Base-by-base conservation (phyloP, 2,329 filamentous ascomycete species). In the Neonectria hederae region DNA sequence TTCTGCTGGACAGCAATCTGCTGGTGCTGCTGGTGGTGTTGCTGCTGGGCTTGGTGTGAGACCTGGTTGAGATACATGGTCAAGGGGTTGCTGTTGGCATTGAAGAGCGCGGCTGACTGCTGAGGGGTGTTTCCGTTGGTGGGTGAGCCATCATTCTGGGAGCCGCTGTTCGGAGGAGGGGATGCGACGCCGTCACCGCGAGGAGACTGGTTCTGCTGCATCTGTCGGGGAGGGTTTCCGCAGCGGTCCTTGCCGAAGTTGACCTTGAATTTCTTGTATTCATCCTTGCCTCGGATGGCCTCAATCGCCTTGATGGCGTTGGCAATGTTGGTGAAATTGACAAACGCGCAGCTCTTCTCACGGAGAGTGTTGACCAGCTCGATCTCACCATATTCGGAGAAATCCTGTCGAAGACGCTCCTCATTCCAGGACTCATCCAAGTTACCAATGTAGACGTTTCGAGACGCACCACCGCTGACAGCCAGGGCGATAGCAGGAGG, bases 231-330 rank as follows among this genome's bases (percentile, higher is more conserved):
- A 56, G 96, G 92, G 82, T 99, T 99, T 71, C 96, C 96, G 75
- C 96, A 99, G 61, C 96, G 90, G 77, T 99, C 96, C 83, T 99
- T 99, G 80, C 96, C 96, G 77, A 99, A 99, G 84, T 99, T 99
- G 79, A 99, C 95, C 87, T 99, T 99, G 89, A 99, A 99, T 74
- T 96, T 90, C 81, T 90, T 93, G 86, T 99, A 99, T 76, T 99
- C 96, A 46, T 98, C 96, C 76, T 94, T 94, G 76, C 94, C 92
- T 62, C 96, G 90, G 69, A 99, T 90, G 22, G 94, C 96, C 81
- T 99, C 96, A 69, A 99, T 99, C 1, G 96, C 96, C 84, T 99
- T 99, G 85, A 99, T 99, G 54, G 96, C 96, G 74, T 99, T 99
- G 76, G 96, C 96, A 77, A 99, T 99, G 83, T 99, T 99, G 77